phyloP scores from a whole-genome alignment of 1,284 basidiomycete species.

The Pterulicium gracile region DNA sequence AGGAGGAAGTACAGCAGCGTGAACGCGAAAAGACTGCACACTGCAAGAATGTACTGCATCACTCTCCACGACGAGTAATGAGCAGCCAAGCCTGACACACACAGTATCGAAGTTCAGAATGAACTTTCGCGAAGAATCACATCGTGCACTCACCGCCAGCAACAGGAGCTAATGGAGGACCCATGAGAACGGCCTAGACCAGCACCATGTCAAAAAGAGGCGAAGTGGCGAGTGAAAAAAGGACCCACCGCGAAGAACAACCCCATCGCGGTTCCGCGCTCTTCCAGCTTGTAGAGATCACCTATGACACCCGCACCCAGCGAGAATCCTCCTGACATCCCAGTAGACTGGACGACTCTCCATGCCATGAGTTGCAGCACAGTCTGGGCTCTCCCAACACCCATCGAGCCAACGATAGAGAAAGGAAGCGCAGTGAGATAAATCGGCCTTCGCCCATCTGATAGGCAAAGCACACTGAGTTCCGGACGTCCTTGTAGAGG shows the following conservation, averaged over 20 bases:
- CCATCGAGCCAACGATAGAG: conserved; percentile 47
- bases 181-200: conserved; percentile 29
- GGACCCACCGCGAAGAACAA: conserved; percentile 42
- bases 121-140: conserved; percentile 2
- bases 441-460: conserved; percentile 53
- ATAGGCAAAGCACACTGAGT: too few relatives aligned
- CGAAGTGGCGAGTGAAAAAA: neutral
- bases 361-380: conserved; percentile 46
- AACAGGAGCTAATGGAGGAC: conserved; percentile 32
- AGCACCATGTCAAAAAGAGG: neutral
- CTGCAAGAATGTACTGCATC: conserved; percentile 45
- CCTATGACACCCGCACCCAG: conserved; percentile 56
- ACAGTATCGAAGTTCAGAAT: neutral
- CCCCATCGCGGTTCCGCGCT: conserved; percentile 54
- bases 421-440: conserved; percentile 55
- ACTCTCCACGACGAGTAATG: conserved; percentile 60
- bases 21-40: conserved; percentile 32
- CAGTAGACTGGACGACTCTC: conserved; percentile 56
- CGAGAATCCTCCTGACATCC: conserved; percentile 38
- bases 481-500: conserved; percentile 33
- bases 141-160: conserved; percentile 24
- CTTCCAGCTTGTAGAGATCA: conserved; percentile 52
- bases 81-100: conserved; percentile 29
- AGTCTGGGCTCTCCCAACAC: conserved; percentile 37
- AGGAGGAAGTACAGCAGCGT: conserved; percentile 38